Evolutionary conservation across 2,329 filamentous ascomycete species (phyloP).

Genomic region (Lithohypha guttulata): DNA sequence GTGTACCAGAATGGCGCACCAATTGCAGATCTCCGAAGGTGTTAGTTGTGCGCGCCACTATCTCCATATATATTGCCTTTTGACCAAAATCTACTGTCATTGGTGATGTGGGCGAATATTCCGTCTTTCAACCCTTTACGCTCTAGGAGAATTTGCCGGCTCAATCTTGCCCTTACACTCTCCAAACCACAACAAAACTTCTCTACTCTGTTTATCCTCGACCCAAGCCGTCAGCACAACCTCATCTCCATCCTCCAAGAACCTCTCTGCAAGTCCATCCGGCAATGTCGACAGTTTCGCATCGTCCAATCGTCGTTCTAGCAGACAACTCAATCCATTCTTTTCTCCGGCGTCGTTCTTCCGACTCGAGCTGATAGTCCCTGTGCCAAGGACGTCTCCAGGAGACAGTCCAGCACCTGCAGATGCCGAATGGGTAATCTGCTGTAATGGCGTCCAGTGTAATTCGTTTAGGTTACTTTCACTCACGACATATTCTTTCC

Average conservation of each 20-base stretch:
- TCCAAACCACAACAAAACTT: slow-evolving; percentile 13
- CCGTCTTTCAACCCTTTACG: too few relatives aligned
- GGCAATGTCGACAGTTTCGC: slow-evolving; percentile 5
- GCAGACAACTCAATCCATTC: slow-evolving; percentile 13
- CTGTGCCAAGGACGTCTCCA: slow-evolving; percentile 24
- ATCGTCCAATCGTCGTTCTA: slow-evolving; percentile 10
- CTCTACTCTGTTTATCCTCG: slow-evolving; percentile 9
- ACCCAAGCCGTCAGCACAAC: slow-evolving; percentile 15
- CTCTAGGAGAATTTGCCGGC: too few relatives aligned
- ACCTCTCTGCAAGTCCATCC: slow-evolving; percentile 8
- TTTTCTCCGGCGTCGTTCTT: slow-evolving; percentile 14
- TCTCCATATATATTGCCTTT: too few relatives aligned
- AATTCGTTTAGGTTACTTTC: slow-evolving; percentile 22
- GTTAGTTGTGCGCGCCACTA: too few relatives aligned
- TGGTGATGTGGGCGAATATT: too few relatives aligned
- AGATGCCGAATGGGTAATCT: slow-evolving; percentile 19
- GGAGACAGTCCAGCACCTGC: slow-evolving; percentile 20
- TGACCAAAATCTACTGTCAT: too few relatives aligned
- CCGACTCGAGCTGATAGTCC: slow-evolving; percentile 18
- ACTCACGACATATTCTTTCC: slow-evolving; percentile 16
- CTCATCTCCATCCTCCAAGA: slow-evolving; percentile 14
- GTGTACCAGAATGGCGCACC: too few relatives aligned
- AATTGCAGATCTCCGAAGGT: too few relatives aligned
- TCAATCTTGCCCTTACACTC: slow-evolving; percentile 12
- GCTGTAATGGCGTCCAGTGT: slow-evolving; percentile 24